Evolutionary conservation across 164 flowering plant species (phyloP).

Genomic region (Taxillus chinensis): DNA sequence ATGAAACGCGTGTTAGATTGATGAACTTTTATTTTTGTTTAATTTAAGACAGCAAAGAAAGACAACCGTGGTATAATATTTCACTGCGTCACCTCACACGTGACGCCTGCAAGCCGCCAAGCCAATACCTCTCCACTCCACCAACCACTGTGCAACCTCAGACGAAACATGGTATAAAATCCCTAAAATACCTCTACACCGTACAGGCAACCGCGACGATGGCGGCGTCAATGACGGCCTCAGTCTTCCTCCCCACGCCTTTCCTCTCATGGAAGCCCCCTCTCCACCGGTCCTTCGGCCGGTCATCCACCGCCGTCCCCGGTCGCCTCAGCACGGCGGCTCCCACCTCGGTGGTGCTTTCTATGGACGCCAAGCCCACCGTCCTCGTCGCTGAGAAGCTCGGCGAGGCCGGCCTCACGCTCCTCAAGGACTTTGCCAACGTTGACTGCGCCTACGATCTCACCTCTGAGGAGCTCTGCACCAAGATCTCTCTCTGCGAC

Average conservation of each 20-base stretch:
- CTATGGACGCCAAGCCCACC: constrained; percentile 60
- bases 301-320: constrained; percentile 14
- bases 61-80: too few species aligned
- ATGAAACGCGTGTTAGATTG: too few species aligned
- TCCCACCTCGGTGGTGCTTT: constrained; percentile 8
- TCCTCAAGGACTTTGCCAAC: constrained; percentile 60
- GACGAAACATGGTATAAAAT: too few species aligned
- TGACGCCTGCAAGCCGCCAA: too few species aligned
- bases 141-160: too few species aligned
- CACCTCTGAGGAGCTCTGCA: constrained; percentile 65
- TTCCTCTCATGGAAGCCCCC: constrained; percentile 16
- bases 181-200: too few species aligned
- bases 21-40: too few species aligned
- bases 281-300: constrained; percentile 15
- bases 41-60: too few species aligned
- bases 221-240: constrained; percentile 23
- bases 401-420: constrained; percentile 58
- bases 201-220: constrained; percentile 4
- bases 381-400: constrained; percentile 85
- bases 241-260: constrained; percentile 8
- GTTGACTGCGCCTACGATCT: constrained; percentile 77
- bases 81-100: too few species aligned
- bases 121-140: too few species aligned
- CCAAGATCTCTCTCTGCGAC: constrained; percentile 91
- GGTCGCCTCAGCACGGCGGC: constrained; percentile 6